These are phyloP conservation scores for Fraxinus sp. DNA, from an alignment of 305 asterid genomes.

Conservation along the genomic window DNA sequence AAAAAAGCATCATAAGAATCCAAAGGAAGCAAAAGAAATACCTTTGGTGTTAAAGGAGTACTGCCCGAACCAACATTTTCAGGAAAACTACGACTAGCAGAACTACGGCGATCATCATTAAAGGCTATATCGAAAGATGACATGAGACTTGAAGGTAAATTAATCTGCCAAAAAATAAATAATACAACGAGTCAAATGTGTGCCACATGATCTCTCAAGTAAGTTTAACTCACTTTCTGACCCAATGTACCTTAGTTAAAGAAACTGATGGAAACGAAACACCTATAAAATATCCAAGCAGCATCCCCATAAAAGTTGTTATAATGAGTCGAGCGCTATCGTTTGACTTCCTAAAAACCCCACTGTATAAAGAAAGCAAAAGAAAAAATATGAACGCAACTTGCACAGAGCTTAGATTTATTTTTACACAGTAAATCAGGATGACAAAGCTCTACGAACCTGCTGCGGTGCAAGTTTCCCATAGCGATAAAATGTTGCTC, in stretches of 20 bases:
- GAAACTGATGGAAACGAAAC: constrained; percentile 80
- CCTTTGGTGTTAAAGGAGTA: constrained; percentile 69
- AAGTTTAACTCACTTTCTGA: neutral
- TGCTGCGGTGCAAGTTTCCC: constrained; percentile 88
- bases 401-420: neutral
- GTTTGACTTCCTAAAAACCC: constrained; percentile 58
- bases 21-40: constrained; percentile 32
- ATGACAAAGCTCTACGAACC: constrained; percentile 43
- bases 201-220: constrained; percentile 4
- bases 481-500: constrained; percentile 52
- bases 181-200: constrained; percentile 14
- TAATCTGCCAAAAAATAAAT: constrained; percentile 54
- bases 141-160: constrained; percentile 68
- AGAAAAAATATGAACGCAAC: neutral
- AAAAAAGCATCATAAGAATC: constrained; percentile 17
- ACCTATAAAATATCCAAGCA: constrained; percentile 78
- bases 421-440: neutral
- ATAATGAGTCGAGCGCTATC: constrained; percentile 58
- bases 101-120: constrained; percentile 39
- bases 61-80: constrained; percentile 78
- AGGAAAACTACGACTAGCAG: constrained; percentile 59
- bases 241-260: constrained; percentile 54
- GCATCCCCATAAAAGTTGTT: constrained; percentile 73
- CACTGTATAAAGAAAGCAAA: constrained; percentile 46
- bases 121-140: constrained; percentile 53